Evolutionary conservation across 192 early-diverging fungal species (phyloP).

Genomic region (Allomyces macrogynus): DNA sequence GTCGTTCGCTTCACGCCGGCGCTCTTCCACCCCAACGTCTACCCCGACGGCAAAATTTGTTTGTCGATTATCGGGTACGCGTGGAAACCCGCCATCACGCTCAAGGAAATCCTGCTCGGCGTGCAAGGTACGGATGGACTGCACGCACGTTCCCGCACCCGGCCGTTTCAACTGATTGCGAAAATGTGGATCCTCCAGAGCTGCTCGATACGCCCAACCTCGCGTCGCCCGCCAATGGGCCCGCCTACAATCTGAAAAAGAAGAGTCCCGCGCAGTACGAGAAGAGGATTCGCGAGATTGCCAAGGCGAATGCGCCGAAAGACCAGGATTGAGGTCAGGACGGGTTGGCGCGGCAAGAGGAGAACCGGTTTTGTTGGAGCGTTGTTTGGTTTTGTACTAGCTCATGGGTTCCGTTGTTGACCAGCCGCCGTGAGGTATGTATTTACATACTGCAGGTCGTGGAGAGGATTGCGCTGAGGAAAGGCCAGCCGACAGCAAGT

Average conservation of each 20-base stretch:
- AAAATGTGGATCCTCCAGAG: too few relatives aligned
- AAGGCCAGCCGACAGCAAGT: too few relatives aligned
- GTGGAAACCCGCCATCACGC: constrained; percentile 85
- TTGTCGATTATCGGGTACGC: constrained; percentile 89
- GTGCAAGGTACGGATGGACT: constrained; percentile 30
- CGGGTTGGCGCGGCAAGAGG: too few relatives aligned
- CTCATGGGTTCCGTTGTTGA: too few relatives aligned
- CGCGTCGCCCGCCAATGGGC: constrained; percentile 62
- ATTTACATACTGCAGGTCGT: too few relatives aligned
- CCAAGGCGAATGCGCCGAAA: constrained; percentile 15
- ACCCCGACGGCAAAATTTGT: constrained; percentile 92
- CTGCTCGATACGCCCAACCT: constrained; percentile 82
- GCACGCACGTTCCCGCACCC: background rate
- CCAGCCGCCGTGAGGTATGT: too few relatives aligned
- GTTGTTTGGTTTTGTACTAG: too few relatives aligned
- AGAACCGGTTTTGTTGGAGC: too few relatives aligned
- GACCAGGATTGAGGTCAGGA: constrained; percentile 1
- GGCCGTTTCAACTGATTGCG: too few relatives aligned
- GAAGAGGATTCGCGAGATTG: constrained; percentile 36
- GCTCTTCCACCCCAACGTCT: constrained; percentile 88
- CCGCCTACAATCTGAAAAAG: constrained; percentile 58
- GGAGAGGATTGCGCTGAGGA: too few relatives aligned
- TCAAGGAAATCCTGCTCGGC: constrained; percentile 92
- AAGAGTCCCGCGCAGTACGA: constrained; percentile 28
- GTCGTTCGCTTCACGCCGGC: constrained; percentile 45